Conservation (phyloP, 2,329 filamentous ascomycete species). For the Cladophialophora psammophila region DNA sequence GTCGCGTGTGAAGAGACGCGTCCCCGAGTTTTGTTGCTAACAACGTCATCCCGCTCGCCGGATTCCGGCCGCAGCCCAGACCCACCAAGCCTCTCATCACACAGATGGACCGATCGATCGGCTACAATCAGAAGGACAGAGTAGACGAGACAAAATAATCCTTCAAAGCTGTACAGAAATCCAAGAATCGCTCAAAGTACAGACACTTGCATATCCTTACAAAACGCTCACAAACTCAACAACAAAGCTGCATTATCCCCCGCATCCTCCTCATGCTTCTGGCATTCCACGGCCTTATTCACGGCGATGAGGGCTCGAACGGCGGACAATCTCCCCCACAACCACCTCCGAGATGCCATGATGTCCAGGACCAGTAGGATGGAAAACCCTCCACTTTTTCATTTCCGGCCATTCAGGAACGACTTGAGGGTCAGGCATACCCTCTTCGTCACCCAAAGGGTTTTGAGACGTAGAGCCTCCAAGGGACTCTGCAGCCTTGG, state of each 20-base stretch:
- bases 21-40: constrained; percentile 14
- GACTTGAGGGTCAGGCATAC: constrained; percentile 11
- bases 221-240: background rate
- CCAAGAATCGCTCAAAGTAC: background rate
- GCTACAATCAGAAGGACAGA: background rate
- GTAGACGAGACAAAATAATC: background rate
- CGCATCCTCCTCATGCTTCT: background rate
- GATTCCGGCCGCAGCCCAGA: background rate
- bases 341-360: constrained; percentile 41
- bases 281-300: background rate
- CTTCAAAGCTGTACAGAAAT: background rate
- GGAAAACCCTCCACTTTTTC: constrained; percentile 37
- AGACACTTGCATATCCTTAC: background rate
- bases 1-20: constrained; percentile 17
- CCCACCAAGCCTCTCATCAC: background rate
- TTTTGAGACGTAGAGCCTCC: background rate
- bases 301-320: background rate
- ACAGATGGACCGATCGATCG: background rate
- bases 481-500: background rate
- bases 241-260: background rate
- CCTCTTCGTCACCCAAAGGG: constrained; percentile 6
- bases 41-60: constrained; percentile 6
- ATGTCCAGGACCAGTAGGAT: constrained; percentile 42
- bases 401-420: constrained; percentile 28
- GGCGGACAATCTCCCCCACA: constrained; percentile 20